A percentile compares a stretch with the other conserved stretches of the same genome.
Conservation (phyloP, 176 grass and related monocot species). For the Tillandsia leiboldiana region DNA sequence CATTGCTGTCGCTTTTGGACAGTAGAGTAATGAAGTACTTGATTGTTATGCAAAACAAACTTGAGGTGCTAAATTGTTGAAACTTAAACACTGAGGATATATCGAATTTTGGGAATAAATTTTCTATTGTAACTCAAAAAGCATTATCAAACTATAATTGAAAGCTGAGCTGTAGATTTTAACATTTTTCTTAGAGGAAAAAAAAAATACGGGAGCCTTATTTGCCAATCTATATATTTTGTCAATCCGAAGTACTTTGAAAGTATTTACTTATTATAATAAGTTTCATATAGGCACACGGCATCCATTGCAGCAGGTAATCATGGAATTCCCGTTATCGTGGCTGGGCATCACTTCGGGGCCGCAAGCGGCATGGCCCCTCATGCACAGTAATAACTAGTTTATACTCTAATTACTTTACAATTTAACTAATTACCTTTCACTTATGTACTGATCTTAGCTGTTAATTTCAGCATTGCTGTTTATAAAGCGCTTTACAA, state of each 20-base stretch:
- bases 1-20: no score
- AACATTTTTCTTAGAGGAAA: background rate
- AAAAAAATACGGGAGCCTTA: background rate
- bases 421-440: background rate
- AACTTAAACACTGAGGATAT: no score
- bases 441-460: background rate
- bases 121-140: no score
- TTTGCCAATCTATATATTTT: background rate
- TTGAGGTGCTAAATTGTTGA: no score
- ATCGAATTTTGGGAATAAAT: no score
- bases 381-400: constrained; percentile 77
- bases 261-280: background rate
- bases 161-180: no score
- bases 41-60: no score
- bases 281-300: constrained; percentile 61
- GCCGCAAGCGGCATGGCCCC: constrained; percentile 99
- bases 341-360: constrained; percentile 84
- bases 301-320: constrained; percentile 93
- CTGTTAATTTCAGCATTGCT: constrained; percentile 54
- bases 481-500: constrained; percentile 99
- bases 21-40: no score
- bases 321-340: constrained; percentile 81
- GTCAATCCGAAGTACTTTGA: background rate
- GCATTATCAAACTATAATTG: no score
- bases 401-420: constrained; percentile 11